These are phyloP conservation scores for Coniella lustricola DNA, from an alignment of 2,329 filamentous ascomycete genomes.

Conservation along the genomic window DNA sequence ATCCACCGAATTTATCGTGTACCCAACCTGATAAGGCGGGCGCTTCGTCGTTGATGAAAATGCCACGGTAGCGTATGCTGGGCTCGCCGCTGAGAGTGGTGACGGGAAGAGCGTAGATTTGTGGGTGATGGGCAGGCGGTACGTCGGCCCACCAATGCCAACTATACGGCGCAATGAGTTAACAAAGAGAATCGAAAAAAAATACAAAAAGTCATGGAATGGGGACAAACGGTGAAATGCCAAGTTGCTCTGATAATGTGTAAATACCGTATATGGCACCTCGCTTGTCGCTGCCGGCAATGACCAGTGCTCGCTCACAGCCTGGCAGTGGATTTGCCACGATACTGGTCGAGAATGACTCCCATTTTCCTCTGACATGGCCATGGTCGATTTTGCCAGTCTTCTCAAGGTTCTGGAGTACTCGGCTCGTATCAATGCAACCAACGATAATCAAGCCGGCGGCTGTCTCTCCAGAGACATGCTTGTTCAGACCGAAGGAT, in stretches of 20 bases:
- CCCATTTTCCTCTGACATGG: constrained; percentile 47
- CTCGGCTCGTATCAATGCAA: constrained; percentile 38
- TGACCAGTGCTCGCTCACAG: constrained; percentile 42
- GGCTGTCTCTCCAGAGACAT: constrained; percentile 21
- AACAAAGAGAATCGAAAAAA: constrained; percentile 14
- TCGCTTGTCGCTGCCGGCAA: constrained; percentile 51
- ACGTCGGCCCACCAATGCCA: constrained; percentile 58
- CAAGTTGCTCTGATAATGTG: constrained; percentile 54
- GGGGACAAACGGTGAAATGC: constrained; percentile 48
- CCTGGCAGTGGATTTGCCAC: constrained; percentile 40
- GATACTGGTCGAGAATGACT: constrained; percentile 45
- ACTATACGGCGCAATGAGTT: neutral
- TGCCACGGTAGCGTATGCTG: constrained; percentile 51
- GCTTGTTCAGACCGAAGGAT: neutral
- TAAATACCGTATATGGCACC: constrained; percentile 54
- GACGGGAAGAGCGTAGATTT: constrained; percentile 42
- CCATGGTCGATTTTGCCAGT: constrained; percentile 40
- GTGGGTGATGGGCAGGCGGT: constrained; percentile 37
- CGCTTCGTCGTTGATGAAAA: constrained; percentile 59
- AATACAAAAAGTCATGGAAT: too few species aligned
- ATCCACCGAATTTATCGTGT: constrained; percentile 10
- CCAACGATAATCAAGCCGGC: constrained; percentile 49
- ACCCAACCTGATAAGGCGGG: constrained; percentile 37
- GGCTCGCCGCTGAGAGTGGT: constrained; percentile 44
- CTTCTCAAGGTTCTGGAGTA: constrained; percentile 39